Evolutionary conservation across 2,329 filamentous ascomycete species (phyloP), one percentile per base, ranked within the genome.

Genomic region (Paecilomyces sp.): DNA sequence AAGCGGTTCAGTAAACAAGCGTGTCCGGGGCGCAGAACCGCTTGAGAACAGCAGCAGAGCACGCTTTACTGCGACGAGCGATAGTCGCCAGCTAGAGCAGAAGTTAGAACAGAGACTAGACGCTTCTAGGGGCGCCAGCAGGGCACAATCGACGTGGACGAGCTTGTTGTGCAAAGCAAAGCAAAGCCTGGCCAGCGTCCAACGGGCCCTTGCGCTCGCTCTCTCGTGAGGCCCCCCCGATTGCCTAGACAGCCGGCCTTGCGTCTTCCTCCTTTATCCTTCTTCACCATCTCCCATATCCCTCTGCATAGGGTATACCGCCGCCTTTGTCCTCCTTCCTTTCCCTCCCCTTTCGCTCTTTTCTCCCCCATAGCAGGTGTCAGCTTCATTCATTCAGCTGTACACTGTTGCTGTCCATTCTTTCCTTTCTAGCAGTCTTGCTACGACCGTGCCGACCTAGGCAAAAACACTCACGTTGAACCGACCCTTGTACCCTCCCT

Each of bases 351-450:
- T 61, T 61, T 56, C 59, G 58, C 59, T 53, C 51, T 47, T 22
- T 53, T 13, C 22, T 28, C 22, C 61, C 65, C 63, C 64, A 61
- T 66, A 74, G 77, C 77, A 76, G 74, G 77, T 77, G 73, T 74
- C 81, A 79, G 83, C 83, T 86, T 85, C 84, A 86, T 81, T 86
- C 84, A 77, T 85, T 86, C 74, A 84, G 83, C 82, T 82, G 81
- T 74, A 76, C 75, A 74, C 74, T 70, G 74, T 28, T 75, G 81
- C 77, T 71, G 71, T 80, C 75, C 79, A 68, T 74, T 81, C 78
- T 65, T 79, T 80, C 69, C 51, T 63, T 57, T 55, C 56, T 62
- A 58, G 36, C 60, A 55, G 63, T 61, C 59, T 61, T 59, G 58
- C 30, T 25, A 58, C 63, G 56, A 51, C 60, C 62, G 62, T 62